Evolutionary conservation across 345 rosid species (phyloP), one percentile per base, ranked within the genome.

Genomic region (Viola odorata): DNA sequence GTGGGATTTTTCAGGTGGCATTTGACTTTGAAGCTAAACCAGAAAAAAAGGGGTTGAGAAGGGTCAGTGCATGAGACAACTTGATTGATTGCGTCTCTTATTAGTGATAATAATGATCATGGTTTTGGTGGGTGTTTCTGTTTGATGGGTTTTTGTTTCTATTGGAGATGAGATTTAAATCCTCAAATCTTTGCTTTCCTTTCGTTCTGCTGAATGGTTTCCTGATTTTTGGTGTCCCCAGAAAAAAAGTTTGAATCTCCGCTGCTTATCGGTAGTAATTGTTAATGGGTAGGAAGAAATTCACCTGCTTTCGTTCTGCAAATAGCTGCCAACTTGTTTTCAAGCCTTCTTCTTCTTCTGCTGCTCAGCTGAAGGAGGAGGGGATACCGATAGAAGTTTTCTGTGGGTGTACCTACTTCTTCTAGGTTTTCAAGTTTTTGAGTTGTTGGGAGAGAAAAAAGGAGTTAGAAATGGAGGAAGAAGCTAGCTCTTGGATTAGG

Each of bases 401-500:
- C 63, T 58, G 59, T 66, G 5, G 44, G 57, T 23, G 45, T 50
- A 54, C 55, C 50, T 59, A 64, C 32, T 70, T 64, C 45, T 62
- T 64, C 47, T 67, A 49, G 67, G 64, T 57, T 75, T 69, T 65
- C 45, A 41, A 68, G 45, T 52, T 5, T 45, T 70, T 49, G 42
- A 57, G 47, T 65, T 62, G 7, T 5, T 45, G 53, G 50, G 63
- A 36, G 12, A 32, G 8, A 37, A 42, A 58, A 17, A 53, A 11
- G 11, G 23, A 16, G 14, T 37, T 58, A 5, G 69, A 72, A 47
- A 94, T 88, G 96, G 91, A 71, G 66, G 97, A 84, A 58, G 94
- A 85, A 32, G 72, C 80, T 61, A 56, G 50, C 75, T 95, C 97
- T 42, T 95, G 96, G 99, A 71, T 95, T 44, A 81, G 99, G 83